Conservation (phyloP, 148 eudicot species). For the Persicaria maculosa region DNA sequence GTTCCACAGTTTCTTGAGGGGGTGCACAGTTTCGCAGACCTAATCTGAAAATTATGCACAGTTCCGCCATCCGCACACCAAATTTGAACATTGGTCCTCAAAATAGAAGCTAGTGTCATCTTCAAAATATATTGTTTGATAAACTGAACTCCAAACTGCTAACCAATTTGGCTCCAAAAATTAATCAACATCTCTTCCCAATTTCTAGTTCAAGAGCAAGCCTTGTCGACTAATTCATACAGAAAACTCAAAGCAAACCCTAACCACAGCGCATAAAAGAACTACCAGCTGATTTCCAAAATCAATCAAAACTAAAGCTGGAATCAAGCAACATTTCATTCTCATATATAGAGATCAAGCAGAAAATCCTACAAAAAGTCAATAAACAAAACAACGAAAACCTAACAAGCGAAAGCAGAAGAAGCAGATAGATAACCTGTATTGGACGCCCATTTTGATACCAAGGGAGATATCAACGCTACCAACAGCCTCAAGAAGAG, state of each 20-base stretch:
- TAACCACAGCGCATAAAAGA: background rate
- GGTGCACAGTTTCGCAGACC: background rate
- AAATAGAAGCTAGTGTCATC: background rate
- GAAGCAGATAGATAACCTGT: conserved; percentile 35
- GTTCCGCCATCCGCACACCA: background rate
- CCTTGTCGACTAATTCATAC: background rate
- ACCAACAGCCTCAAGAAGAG: conserved; percentile 74
- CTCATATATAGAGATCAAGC: background rate
- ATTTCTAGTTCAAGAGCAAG: background rate
- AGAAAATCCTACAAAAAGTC: background rate
- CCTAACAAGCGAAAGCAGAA: background rate
- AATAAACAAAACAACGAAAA: background rate
- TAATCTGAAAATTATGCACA: background rate
- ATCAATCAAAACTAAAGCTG: background rate
- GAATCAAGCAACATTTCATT: background rate
- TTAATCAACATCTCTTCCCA: background rate
- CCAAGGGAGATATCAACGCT: conserved; percentile 86
- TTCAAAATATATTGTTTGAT: background rate
- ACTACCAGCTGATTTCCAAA: background rate
- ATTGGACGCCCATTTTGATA: conserved; percentile 81
- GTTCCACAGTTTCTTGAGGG: background rate
- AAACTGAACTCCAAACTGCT: background rate
- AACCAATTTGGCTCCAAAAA: background rate
- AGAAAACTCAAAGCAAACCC: background rate
- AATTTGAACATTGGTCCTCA: background rate